Percentiles rank a stretch among this genome's conserved stretches.
Conservation (phyloP, 768 basidiomycete genomes). For the Holtermannia corniformis region DNA sequence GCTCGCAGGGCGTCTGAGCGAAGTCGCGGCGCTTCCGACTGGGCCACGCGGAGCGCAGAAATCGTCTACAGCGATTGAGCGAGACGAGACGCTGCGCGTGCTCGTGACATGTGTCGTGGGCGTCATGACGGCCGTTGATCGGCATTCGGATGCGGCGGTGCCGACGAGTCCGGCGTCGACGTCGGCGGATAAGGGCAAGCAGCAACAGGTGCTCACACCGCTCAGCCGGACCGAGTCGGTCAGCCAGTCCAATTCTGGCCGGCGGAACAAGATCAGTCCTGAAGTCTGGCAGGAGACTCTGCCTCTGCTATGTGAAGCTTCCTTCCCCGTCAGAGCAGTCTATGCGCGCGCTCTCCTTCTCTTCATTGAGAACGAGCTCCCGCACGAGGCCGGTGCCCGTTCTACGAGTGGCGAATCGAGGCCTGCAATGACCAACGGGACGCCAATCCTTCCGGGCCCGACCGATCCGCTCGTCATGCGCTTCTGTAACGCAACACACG, state of each 20-base stretch:
- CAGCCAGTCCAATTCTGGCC: constrained; percentile 3
- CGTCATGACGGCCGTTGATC: constrained; percentile 20
- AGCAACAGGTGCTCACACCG: constrained; percentile 12
- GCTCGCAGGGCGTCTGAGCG: constrained; percentile 61
- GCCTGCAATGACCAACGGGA: constrained; percentile 21
- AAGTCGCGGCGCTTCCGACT: constrained; percentile 57
- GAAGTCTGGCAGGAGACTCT: constrained; percentile 89
- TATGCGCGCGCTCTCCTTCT: constrained; percentile 64
- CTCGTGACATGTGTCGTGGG: constrained; percentile 25
- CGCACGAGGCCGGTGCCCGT: constrained; percentile 49
- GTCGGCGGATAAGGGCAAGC: constrained; percentile 21
- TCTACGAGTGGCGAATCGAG: constrained; percentile 46
- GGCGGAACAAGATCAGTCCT: constrained; percentile 51
- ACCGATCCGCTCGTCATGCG: constrained; percentile 50
- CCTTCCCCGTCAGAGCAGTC: constrained; percentile 67
- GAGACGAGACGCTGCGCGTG: constrained; percentile 28
- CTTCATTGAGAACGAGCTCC: constrained; percentile 66
- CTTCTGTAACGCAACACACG: constrained; percentile 70
- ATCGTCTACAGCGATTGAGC: constrained; percentile 11
- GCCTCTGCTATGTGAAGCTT: constrained; percentile 68
- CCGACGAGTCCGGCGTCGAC: constrained; percentile 1
- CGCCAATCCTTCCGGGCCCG: constrained; percentile 2
- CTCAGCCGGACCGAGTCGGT: constrained; percentile 4
- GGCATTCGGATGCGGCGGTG: constrained; percentile 9
- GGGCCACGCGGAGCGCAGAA: too few relatives aligned